phyloP scores from a whole-genome alignment of 208 protist species.

The Acanthamoeba polyphaga region DNA sequence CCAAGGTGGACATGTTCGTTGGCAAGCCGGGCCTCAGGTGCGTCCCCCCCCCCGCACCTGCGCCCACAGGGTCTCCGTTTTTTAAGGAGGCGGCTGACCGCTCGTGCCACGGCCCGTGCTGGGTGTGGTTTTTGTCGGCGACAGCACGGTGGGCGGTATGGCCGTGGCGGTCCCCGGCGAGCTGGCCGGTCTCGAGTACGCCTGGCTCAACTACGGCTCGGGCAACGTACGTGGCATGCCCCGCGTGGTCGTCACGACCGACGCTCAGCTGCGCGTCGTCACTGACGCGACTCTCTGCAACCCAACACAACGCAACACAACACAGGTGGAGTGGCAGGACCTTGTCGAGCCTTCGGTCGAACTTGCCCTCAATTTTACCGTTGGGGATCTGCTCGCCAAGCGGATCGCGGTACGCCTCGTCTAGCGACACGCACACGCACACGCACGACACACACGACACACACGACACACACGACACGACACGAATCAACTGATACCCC shows the following conservation, averaged over 20 bases:
- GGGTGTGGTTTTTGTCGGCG: too few relatives aligned
- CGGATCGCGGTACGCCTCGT: conserved; percentile 3
- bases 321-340: conserved; percentile 58
- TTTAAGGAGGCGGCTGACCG: background rate
- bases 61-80: background rate
- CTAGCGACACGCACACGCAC: background rate
- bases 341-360: conserved; percentile 60
- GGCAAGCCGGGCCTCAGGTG: conserved; percentile 22
- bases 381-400: conserved; percentile 39
- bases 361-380: conserved; percentile 40
- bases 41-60: background rate
- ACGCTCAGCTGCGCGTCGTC: background rate
- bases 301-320: too few relatives aligned
- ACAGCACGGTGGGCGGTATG: conserved; percentile 54
- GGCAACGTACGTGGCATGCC: background rate
- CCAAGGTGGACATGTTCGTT: conserved; percentile 75
- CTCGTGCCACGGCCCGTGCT: too few relatives aligned
- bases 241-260: background rate
- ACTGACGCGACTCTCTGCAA: background rate
- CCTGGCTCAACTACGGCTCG: conserved; percentile 59
- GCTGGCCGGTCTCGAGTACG: conserved; percentile 74
- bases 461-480: too few relatives aligned
- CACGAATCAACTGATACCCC: too few relatives aligned
- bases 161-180: conserved; percentile 76
- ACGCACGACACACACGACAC: too few relatives aligned